Conservation (phyloP, 2,329 filamentous ascomycete species). For the Tolypocladium cylindrosporum region DNA sequence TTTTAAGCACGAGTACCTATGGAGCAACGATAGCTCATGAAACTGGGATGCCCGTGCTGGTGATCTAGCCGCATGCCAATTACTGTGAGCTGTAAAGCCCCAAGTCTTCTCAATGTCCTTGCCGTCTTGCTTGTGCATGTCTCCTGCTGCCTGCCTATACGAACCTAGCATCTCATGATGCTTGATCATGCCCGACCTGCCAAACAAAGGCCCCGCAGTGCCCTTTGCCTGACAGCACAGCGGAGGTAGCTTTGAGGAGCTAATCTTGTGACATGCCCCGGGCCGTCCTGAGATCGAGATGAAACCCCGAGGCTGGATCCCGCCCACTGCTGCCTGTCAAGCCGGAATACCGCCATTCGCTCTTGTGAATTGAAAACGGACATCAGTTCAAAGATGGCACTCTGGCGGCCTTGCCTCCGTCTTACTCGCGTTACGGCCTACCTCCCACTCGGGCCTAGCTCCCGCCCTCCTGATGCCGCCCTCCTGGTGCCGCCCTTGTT, state of each 20-base stretch:
- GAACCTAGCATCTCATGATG: background rate
- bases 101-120: background rate
- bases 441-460: background rate
- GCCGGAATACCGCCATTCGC: background rate
- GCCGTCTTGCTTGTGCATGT: background rate
- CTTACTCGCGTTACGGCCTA: background rate
- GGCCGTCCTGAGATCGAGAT: background rate
- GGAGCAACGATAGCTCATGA: background rate
- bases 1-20: background rate
- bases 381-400: background rate
- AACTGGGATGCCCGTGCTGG: background rate
- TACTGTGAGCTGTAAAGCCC: background rate
- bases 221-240: background rate
- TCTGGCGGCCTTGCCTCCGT: background rate
- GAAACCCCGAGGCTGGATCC: background rate
- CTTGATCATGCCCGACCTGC: background rate
- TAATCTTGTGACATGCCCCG: background rate
- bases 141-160: background rate
- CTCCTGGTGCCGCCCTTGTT: background rate
- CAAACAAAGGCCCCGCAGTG: background rate
- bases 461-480: background rate
- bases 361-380: background rate
- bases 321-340: background rate
- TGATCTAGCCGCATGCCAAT: background rate
- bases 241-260: background rate